Conservation (phyloP, 345 rosid species). For the Citrus inodora region DNA sequence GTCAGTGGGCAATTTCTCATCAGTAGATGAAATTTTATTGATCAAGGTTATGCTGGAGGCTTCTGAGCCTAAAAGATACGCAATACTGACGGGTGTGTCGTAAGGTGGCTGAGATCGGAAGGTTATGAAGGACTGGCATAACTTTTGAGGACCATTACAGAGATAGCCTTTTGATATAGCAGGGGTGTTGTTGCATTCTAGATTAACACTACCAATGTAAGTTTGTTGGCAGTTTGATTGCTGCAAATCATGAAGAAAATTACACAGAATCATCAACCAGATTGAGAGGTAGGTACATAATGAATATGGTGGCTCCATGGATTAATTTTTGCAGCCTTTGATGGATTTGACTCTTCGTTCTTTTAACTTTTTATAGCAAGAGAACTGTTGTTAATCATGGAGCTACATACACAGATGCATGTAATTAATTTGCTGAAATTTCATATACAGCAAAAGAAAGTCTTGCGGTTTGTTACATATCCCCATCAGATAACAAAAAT, state of each 20-base stretch:
- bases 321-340: not conserved
- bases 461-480: too few relatives aligned
- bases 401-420: too few relatives aligned
- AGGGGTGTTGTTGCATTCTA: not conserved
- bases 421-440: too few relatives aligned
- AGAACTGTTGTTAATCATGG: too few relatives aligned
- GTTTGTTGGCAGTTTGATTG: slow-evolving; percentile 1
- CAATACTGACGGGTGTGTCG: slow-evolving; percentile 17
- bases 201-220: not conserved
- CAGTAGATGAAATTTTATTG: slow-evolving; percentile 19
- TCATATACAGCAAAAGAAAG: too few relatives aligned
- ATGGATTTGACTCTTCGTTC: too few relatives aligned
- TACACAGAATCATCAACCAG: not conserved
- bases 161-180: slow-evolving; percentile 22
- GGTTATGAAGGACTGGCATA: slow-evolving; percentile 29
- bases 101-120: slow-evolving; percentile 13
- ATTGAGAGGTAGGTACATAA: not conserved
- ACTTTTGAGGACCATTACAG: slow-evolving; percentile 20
- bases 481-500: too few relatives aligned
- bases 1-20: not conserved
- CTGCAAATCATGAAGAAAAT: not conserved
- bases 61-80: slow-evolving; percentile 29
- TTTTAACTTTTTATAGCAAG: too few relatives aligned
- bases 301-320: not conserved
- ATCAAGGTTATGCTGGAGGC: slow-evolving; percentile 13